Evolutionary conservation across 768 basidiomycete species (phyloP), one percentile per base, ranked within the genome.

Genomic region (Boletus subcaerulescens): DNA sequence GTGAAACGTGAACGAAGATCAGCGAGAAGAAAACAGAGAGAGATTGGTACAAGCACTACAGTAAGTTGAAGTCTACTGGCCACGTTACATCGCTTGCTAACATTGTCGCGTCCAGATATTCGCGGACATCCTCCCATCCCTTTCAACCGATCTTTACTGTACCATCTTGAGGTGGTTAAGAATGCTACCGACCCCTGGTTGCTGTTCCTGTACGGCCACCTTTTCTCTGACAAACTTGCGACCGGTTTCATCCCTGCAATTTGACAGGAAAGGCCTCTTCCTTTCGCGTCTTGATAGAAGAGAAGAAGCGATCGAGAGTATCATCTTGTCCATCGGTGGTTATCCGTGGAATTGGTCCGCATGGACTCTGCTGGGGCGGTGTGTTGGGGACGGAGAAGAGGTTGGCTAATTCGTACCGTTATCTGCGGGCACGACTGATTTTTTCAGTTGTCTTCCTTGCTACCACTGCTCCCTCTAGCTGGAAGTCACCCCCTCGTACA

Each of bases 271-370:
- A 68, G 90, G 88, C 0, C 72, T 98, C 5, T 85, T 97, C 58
- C 81, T 96, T 50, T 85, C 84, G 43, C 85, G 91, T 13, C 74
- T 95, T 46, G 83, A 84, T 45, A 80, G 89, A 56, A 81, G 93
- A 24, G 86, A 91, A 56, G 89, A 93, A 65, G 93, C 96, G 2
- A 89, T 96, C 13, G 93, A 95, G 66, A 80, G 77, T 60, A 81
- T 84, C 14, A 75, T 97, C 17, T 72, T 83, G 33, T 94, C 93
- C 13, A 85, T 96, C 41, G 77, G 80, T 36, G 78, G 79, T 6
- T 91, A 86, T 64, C 87, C 90, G 13, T 98, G 91, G 86, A 98
- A 98, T 66, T 98, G 95, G 94, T 89, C 90, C 26, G 76, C 85
- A n/a, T 98, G 94, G 94, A 74, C 81, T 9, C 78, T 93, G 41